Conservation (phyloP, 305 asterid genomes). For the Andrographis paniculata region DNA sequence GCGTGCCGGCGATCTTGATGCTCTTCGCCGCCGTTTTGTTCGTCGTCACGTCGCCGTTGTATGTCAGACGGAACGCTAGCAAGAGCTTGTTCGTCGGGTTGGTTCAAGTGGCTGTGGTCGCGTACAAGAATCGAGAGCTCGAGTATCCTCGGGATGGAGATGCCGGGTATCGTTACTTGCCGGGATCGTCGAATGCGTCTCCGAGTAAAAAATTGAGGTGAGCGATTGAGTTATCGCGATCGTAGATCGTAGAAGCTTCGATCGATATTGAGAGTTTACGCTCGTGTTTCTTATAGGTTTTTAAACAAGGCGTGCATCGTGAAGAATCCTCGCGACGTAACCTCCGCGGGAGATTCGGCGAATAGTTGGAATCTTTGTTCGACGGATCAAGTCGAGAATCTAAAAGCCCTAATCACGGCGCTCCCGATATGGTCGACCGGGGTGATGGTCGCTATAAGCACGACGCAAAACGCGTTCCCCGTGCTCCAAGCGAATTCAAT, state of each 20-base stretch:
- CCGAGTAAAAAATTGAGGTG: constrained; percentile 50
- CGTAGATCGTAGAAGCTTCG: too few relatives aligned
- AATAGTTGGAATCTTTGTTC: constrained; percentile 48
- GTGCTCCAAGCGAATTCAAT: constrained; percentile 51
- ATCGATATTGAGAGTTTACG: too few relatives aligned
- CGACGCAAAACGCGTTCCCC: constrained; percentile 38
- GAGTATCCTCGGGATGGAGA: constrained; percentile 23
- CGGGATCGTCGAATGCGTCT: constrained; percentile 27
- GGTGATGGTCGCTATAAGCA: constrained; percentile 34
- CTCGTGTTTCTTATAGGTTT: constrained; percentile 25
- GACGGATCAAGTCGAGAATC: constrained; percentile 52
- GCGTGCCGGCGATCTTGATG: constrained; percentile 51
- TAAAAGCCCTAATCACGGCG: constrained; percentile 44
- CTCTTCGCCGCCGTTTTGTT: constrained; percentile 34
- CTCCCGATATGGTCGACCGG: constrained; percentile 63
- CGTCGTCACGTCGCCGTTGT: constrained; percentile 39
- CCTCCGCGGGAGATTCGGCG: constrained; percentile 23
- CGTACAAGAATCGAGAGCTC: constrained; percentile 43
- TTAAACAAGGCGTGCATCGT: constrained; percentile 49
- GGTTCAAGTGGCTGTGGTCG: constrained; percentile 35
- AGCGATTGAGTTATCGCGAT: neutral
- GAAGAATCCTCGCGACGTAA: constrained; percentile 29
- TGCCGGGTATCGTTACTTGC: constrained; percentile 31
- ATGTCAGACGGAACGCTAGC: constrained; percentile 28
- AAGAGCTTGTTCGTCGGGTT: constrained; percentile 41